Conservation (phyloP, 768 basidiomycete species). For the Pleurotus tuber-regium region DNA sequence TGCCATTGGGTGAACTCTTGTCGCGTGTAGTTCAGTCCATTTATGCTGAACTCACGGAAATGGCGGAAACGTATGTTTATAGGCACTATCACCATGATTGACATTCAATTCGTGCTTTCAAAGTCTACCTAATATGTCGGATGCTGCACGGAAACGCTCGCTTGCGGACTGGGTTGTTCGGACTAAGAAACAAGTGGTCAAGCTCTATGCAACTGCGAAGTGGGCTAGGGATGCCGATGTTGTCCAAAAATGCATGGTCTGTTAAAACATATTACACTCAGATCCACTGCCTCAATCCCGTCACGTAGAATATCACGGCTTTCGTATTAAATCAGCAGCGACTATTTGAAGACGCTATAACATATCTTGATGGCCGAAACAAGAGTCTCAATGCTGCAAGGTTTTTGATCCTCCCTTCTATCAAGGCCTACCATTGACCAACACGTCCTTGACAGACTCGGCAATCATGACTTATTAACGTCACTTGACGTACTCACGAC, state of each 20-base stretch:
- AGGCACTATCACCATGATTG: neutral
- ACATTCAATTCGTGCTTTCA: conserved; percentile 6
- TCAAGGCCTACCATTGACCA: conserved; percentile 6
- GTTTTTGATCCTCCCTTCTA: conserved; percentile 34
- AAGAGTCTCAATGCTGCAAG: conserved; percentile 76
- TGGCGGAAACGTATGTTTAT: conserved; percentile 77
- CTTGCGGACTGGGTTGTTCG: conserved; percentile 90
- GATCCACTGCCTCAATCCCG: neutral
- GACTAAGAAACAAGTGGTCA: conserved; percentile 86
- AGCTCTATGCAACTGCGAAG: conserved; percentile 81
- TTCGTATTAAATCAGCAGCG: conserved; percentile 85
- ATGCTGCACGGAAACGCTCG: conserved; percentile 72
- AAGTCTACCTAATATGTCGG: conserved; percentile 82
- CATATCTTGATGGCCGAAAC: conserved; percentile 60
- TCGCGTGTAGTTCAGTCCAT: conserved; percentile 76
- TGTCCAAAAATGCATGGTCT: conserved; percentile 85
- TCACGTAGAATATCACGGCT: conserved; percentile 73
- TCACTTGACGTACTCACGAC: conserved; percentile 87
- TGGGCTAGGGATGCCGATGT: conserved; percentile 86
- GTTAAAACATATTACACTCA: neutral
- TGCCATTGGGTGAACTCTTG: conserved; percentile 69
- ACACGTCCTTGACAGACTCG: conserved; percentile 48
- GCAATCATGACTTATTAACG: conserved; percentile 92
- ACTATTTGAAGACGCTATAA: conserved; percentile 74
- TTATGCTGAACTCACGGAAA: conserved; percentile 79